Percentiles rank a stretch among this genome's conserved stretches.
phyloP scores from a whole-genome alignment of 2,329 filamentous ascomycete species.

The Fusarium compactum region DNA sequence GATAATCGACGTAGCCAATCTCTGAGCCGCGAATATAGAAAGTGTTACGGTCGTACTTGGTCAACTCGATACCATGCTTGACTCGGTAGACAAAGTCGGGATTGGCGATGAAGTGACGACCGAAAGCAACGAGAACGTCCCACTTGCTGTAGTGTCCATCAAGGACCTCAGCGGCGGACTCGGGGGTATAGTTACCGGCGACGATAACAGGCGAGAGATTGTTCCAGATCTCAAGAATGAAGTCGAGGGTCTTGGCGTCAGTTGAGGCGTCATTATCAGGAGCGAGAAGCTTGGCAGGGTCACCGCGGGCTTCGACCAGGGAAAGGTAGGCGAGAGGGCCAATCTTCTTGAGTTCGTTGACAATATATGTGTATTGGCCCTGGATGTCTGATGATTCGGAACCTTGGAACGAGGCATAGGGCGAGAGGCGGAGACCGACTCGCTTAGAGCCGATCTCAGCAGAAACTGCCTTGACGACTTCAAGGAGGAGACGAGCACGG shows the following conservation, averaged over 20 bases:
- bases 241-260: slow-evolving; percentile 47
- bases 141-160: slow-evolving; percentile 47
- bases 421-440: slow-evolving; percentile 57
- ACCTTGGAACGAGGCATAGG: slow-evolving; percentile 47
- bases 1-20: slow-evolving; percentile 40
- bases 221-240: slow-evolving; percentile 48
- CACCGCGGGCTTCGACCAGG: slow-evolving; percentile 47
- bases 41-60: slow-evolving; percentile 43
- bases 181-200: slow-evolving; percentile 43
- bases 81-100: slow-evolving; percentile 48
- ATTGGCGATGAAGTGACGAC: slow-evolving; percentile 47
- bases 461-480: slow-evolving; percentile 56
- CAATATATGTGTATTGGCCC: slow-evolving; percentile 43
- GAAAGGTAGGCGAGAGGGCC: slow-evolving; percentile 49
- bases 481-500: slow-evolving; percentile 60
- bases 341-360: slow-evolving; percentile 46
- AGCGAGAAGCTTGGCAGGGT: slow-evolving; percentile 25
- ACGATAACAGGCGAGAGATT: slow-evolving; percentile 48
- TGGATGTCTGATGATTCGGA: slow-evolving; percentile 37
- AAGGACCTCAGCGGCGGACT: slow-evolving; percentile 30
- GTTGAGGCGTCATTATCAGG: slow-evolving; percentile 50
- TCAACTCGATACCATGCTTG: slow-evolving; percentile 41
- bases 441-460: slow-evolving; percentile 51
- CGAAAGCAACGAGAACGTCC: slow-evolving; percentile 50
- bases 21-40: slow-evolving; percentile 43